Evolutionary conservation across 495 filamentous ascomycete genomes (phyloP).

Genomic region (Penicilliopsis zonata): DNA sequence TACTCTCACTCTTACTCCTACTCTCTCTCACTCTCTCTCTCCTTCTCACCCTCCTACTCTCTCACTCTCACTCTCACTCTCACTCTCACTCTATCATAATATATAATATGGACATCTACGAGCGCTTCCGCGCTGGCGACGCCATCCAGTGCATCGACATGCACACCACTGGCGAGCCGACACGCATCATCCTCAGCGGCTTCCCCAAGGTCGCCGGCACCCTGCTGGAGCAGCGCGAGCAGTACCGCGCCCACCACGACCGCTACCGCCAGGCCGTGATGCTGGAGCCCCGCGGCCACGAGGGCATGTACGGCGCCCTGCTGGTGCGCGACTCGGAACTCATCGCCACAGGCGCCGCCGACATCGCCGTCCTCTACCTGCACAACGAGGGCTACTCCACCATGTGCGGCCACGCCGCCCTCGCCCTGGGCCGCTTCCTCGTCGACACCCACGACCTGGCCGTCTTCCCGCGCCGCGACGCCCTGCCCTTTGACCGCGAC

Average conservation of each 20-base stretch:
- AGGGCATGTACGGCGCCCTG: constrained; percentile 23
- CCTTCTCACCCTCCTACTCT: no score
- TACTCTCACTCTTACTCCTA: no score
- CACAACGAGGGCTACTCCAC: constrained; percentile 68
- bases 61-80: no score
- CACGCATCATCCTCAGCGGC: constrained; percentile 19
- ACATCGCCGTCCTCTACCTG: constrained; percentile 37
- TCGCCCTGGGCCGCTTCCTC: constrained; percentile 21
- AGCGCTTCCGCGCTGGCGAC: constrained; percentile 22
- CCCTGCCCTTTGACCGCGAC: constrained; percentile 4
- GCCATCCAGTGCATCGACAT: constrained; percentile 20
- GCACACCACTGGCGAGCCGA: constrained; percentile 23
- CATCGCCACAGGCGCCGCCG: constrained; percentile 24
- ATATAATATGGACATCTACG: constrained; percentile 47
- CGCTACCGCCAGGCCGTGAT: constrained; percentile 15
- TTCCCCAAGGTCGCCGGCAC: constrained; percentile 14
- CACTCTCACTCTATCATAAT: constrained; percentile 39
- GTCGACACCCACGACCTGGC: constrained; percentile 13
- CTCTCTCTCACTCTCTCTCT: no score
- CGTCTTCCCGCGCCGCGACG: constrained; percentile 12
- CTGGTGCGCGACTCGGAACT: constrained; percentile 16
- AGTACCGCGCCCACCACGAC: constrained; percentile 12
- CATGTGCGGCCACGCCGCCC: constrained; percentile 49
- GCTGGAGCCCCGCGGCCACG: constrained; percentile 22
- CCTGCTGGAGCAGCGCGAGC: constrained; percentile 15